Conservation (phyloP, 306 rosid species). For the peach (Prunus persica) region DNA sequence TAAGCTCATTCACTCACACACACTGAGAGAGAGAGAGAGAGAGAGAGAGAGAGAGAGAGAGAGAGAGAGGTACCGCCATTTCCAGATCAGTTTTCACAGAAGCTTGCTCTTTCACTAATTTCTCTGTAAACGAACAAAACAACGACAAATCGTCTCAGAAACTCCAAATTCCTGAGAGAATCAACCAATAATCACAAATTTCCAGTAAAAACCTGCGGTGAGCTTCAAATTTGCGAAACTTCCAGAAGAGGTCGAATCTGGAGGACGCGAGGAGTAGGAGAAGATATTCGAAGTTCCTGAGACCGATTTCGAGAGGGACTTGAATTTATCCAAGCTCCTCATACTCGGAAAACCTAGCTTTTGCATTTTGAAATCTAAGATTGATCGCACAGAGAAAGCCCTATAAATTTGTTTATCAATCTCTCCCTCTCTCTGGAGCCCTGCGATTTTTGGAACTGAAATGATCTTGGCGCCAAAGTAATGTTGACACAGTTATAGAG, state of each 20-base stretch:
- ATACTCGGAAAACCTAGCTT: constrained; percentile 62
- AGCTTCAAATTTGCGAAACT: constrained; percentile 78
- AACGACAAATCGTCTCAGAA: constrained; percentile 19
- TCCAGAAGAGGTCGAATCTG: constrained; percentile 61
- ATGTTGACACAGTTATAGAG: constrained; percentile 16
- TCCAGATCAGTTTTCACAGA: constrained; percentile 84
- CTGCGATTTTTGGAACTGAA: constrained; percentile 16
- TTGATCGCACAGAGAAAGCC: constrained; percentile 25
- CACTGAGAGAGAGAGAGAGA: not conserved
- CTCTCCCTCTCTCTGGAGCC: constrained; percentile 17
- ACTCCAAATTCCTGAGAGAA: constrained; percentile 22
- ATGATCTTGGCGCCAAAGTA: constrained; percentile 43
- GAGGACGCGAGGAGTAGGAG: constrained; percentile 43
- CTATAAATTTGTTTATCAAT: constrained; percentile 19
- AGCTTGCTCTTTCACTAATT: constrained; percentile 84
- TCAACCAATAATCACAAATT: constrained; percentile 4
- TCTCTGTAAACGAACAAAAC: constrained; percentile 50
- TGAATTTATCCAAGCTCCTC: constrained; percentile 76
- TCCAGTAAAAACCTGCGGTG: constrained; percentile 66
- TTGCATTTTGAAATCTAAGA: constrained; percentile 33
- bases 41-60: constrained; percentile 6
- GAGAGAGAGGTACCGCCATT: constrained; percentile 60
- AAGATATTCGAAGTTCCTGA: constrained; percentile 50
- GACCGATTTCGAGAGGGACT: constrained; percentile 59
- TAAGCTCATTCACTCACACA: not conserved